Conservation (phyloP, 805 yeast species). For the Starmerella bombi region DNA sequence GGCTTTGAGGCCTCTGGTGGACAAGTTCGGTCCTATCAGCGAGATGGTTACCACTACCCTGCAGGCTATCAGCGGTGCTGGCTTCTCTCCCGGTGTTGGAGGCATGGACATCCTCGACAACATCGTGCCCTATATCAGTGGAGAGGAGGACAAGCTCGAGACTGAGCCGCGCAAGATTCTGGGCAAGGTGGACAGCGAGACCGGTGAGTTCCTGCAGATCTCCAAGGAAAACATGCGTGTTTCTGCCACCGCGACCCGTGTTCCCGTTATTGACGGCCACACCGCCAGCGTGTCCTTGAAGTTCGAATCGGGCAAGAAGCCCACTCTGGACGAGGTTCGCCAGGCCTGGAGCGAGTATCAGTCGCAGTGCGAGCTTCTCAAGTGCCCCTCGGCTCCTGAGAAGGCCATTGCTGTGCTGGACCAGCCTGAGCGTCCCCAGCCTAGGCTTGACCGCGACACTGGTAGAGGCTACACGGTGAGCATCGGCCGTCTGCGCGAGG, state of each 20-base stretch:
- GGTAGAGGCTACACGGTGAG: constrained; percentile 88
- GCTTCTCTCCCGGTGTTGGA: constrained; percentile 94
- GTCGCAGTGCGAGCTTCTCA: constrained; percentile 68
- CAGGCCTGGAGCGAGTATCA: constrained; percentile 53
- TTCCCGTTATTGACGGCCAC: constrained; percentile 95
- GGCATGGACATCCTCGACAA: constrained; percentile 92
- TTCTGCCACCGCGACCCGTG: constrained; percentile 93
- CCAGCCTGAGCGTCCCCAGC: constrained; percentile 90
- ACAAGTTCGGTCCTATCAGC: constrained; percentile 79
- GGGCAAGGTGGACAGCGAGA: constrained; percentile 38
- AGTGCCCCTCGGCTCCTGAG: constrained; percentile 87
- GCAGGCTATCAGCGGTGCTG: constrained; percentile 98
- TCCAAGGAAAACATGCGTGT: constrained; percentile 54
- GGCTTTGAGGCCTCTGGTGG: constrained; percentile 87
- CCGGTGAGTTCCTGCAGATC: constrained; percentile 32
- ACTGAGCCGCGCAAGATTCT: constrained; percentile 95
- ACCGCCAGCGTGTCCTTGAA: constrained; percentile 84
- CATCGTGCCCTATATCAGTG: constrained; percentile 84
- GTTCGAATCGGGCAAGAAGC: constrained; percentile 73
- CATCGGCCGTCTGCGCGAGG: constrained; percentile 88
- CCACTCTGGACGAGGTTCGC: constrained; percentile 71
- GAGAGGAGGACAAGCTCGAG: constrained; percentile 97
- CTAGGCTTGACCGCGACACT: constrained; percentile 91
- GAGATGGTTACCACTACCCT: constrained; percentile 77
- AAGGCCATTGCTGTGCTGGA: constrained; percentile 85